phyloP scores from a whole-genome alignment of 2,329 filamentous ascomycete genomes.

The Calonectria montana region DNA sequence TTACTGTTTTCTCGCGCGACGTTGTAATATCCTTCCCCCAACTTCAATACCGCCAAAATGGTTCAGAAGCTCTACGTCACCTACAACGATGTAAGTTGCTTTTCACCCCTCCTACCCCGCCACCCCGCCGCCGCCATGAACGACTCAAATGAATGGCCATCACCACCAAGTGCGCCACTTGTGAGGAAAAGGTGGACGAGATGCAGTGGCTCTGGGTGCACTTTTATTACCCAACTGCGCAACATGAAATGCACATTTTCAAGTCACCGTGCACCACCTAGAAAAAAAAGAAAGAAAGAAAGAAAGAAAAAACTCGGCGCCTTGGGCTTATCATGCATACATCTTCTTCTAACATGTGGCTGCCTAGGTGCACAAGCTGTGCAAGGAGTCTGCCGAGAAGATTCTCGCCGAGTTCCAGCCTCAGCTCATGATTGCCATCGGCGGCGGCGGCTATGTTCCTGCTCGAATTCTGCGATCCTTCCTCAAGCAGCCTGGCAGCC shows the following conservation, averaged over 20 bases:
- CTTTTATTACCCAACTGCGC: background rate
- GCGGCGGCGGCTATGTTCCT: constrained; percentile 96
- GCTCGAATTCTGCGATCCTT: constrained; percentile 97
- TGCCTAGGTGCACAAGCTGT: constrained; percentile 92
- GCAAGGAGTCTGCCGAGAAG: constrained; percentile 82
- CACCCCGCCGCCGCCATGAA: constrained; percentile 40
- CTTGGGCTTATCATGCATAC: background rate
- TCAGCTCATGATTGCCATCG: constrained; percentile 98
- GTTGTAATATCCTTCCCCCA: constrained; percentile 18
- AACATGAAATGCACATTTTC: background rate
- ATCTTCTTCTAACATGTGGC: constrained; percentile 31
- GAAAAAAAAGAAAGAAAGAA: background rate
- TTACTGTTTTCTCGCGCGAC: constrained; percentile 15
- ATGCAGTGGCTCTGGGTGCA: background rate
- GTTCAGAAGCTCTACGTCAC: constrained; percentile 89
- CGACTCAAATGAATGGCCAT: constrained; percentile 24
- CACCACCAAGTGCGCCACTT: constrained; percentile 20
- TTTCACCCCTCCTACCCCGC: constrained; percentile 38
- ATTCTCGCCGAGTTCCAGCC: constrained; percentile 91
- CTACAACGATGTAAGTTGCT: constrained; percentile 82
- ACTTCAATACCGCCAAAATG: constrained; percentile 65
- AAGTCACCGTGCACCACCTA: background rate
- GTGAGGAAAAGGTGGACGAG: constrained; percentile 8
- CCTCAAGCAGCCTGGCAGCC: constrained; percentile 85
- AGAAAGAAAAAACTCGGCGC: background rate